Conservation (phyloP, 2,329 filamentous ascomycete genomes). For the Hypoxylon sp. region DNA sequence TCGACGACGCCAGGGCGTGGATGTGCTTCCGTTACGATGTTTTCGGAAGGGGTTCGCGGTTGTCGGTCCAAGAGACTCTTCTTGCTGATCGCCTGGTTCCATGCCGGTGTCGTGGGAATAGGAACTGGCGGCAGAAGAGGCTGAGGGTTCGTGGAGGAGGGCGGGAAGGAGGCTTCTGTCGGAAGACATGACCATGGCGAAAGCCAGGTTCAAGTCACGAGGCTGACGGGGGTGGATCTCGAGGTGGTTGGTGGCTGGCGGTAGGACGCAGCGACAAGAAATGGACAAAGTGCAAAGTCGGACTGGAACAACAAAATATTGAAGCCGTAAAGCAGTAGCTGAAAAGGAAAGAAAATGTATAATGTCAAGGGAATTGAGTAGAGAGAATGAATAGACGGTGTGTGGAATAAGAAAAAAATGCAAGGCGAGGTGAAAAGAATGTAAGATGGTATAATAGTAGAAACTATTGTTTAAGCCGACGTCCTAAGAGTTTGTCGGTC, state of each 20-base stretch:
- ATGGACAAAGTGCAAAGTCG: background rate
- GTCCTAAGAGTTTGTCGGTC: slow-evolving; percentile 18
- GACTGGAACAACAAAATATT: slow-evolving; percentile 9
- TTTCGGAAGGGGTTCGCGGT: slow-evolving; percentile 50
- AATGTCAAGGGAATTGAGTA: slow-evolving; percentile 9
- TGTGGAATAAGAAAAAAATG: slow-evolving; percentile 30
- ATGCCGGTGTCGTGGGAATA: slow-evolving; percentile 44
- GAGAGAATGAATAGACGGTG: slow-evolving; percentile 14
- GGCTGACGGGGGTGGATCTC: background rate
- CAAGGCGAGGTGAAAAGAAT: slow-evolving; percentile 32
- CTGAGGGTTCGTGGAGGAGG: slow-evolving; percentile 34
- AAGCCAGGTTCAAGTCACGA: background rate
- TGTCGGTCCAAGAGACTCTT: slow-evolving; percentile 34
- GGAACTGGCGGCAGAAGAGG: slow-evolving; percentile 42
- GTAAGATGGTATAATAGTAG: slow-evolving; percentile 25
- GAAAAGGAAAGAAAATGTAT: slow-evolving; percentile 1
- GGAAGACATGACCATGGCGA: slow-evolving; percentile 33
- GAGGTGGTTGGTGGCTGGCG: background rate
- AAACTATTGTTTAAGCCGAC: background rate
- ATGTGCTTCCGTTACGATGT: slow-evolving; percentile 57
- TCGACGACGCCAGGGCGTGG: slow-evolving; percentile 56
- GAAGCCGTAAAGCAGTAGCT: slow-evolving; percentile 1
- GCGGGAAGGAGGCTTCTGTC: slow-evolving; percentile 32
- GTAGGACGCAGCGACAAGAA: background rate
- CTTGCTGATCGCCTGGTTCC: slow-evolving; percentile 37